Conservation (phyloP, 148 eudicot genomes). For the Nepenthes gracilis region DNA sequence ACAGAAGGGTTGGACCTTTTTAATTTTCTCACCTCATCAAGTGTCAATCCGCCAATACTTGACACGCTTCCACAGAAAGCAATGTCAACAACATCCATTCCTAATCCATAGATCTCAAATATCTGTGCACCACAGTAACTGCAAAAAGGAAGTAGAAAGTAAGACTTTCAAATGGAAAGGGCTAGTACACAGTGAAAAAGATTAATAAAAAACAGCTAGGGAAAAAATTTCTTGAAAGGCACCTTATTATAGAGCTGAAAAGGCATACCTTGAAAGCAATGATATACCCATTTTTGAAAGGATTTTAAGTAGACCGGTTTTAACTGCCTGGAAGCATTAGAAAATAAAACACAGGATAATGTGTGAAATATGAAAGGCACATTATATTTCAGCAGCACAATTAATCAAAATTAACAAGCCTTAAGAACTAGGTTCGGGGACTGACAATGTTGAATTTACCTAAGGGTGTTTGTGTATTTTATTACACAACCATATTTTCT, state of each 20-base stretch:
- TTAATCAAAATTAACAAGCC: no score
- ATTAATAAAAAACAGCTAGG: background rate
- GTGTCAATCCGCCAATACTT: conserved; percentile 80
- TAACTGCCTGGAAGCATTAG: conserved; percentile 54
- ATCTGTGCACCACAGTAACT: conserved; percentile 99
- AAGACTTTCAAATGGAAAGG: conserved; percentile 1
- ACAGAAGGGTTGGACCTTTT: no score
- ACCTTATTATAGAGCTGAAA: conserved; percentile 3
- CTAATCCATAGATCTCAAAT: conserved; percentile 94
- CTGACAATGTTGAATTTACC: no score
- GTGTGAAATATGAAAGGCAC: no score
- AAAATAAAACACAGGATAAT: background rate
- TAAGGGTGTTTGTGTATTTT: no score
- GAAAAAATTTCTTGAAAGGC: background rate
- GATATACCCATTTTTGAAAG: conserved; percentile 99
- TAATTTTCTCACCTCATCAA: conserved; percentile 68
- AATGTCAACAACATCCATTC: conserved; percentile 73
- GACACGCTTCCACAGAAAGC: conserved; percentile 92
- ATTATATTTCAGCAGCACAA: no score
- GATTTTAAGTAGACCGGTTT: conserved; percentile 78
- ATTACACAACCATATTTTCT: no score
- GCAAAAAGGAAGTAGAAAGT: conserved; percentile 9
- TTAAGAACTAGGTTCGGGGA: no score
- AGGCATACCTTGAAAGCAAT: conserved; percentile 83
- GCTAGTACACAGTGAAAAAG: background rate